phyloP scores from a whole-genome alignment of 1,284 basidiomycete species.

The Sporisorium scitamineum region DNA sequence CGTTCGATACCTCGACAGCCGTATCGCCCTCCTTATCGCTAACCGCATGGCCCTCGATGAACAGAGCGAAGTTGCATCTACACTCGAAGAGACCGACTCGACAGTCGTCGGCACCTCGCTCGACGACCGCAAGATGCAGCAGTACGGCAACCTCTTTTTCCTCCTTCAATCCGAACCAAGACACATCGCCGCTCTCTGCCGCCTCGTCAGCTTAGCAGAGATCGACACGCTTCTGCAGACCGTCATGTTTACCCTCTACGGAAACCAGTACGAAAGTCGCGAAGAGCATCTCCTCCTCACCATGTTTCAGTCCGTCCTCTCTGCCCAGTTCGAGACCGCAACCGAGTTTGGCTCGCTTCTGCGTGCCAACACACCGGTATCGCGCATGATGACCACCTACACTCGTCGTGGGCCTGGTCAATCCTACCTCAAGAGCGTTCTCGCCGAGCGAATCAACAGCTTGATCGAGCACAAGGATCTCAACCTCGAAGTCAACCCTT shows the following conservation, averaged over 20 bases:
- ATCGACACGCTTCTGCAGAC: constrained; percentile 99
- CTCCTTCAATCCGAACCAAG: constrained; percentile 96
- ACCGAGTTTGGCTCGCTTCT: constrained; percentile 97
- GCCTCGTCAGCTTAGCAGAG: constrained; percentile 94
- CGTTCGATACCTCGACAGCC: constrained; percentile 95
- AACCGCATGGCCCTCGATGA: constrained; percentile 97
- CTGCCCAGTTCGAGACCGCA: constrained; percentile 97
- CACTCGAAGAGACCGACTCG: constrained; percentile 88
- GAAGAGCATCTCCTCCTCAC: constrained; percentile 98
- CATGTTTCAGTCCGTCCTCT: constrained; percentile 97
- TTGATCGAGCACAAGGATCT: constrained; percentile 98
- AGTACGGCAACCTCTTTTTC: constrained; percentile 99
- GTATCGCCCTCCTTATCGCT: constrained; percentile 97
- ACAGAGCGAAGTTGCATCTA: constrained; percentile 73
- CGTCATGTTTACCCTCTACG: constrained; percentile 99
- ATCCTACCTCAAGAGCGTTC: constrained; percentile 93
- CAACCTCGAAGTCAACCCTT: constrained; percentile 97
- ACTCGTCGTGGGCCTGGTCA: constrained; percentile 97
- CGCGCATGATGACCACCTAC: constrained; percentile 99
- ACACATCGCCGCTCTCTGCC: constrained; percentile 93
- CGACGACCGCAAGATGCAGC: constrained; percentile 90
- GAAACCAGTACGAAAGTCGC: constrained; percentile 98
- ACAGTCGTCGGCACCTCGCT: constrained; percentile 72
- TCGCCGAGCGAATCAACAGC: constrained; percentile 96
- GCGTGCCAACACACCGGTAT: constrained; percentile 97